Base-by-base conservation (phyloP, 1,284 basidiomycete species). In the Ustilago bromivora region DNA sequence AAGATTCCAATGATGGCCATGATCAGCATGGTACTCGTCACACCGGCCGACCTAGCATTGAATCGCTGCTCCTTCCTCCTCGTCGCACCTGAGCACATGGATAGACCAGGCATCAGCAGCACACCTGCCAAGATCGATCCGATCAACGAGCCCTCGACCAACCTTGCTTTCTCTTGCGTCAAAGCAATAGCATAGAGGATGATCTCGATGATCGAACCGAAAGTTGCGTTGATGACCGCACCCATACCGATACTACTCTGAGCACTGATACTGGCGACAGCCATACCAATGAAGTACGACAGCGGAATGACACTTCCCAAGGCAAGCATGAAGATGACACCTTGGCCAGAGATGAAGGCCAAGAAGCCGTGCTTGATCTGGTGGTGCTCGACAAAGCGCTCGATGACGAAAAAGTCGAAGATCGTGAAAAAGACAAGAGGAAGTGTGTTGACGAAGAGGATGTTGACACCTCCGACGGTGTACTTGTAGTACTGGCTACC, bases 201-300 rank as follows among this genome's bases (percentile, higher is more conserved):
- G 81, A 99, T 94, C 87, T 99, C 97, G 86, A 99, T 96, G 84
- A 99, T 92, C 11, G 94, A 96, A 86, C 97, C 97, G 82, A 99
- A 99, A 0, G 95, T 97, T 0, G 97, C 97, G 87, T 99, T 99
- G 89, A 99, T 99, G 80, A 99, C 96, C 0, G 97, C 97, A 73
- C 97, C 97, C 95, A 99, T 98, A 13, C 97, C 97, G 76, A 99
- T 99, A 15, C 93, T 95, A 0, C 94, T 96, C 86, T 99, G 97
- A 0, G 97, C 96, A 28, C 94, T 95, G 85, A 99, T 99, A 57
- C 94, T 96, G 0, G 97, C 97, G 64, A 99, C 97, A 2, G 97
- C 97, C 97, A 99, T 99, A 28, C 97, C 97, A 83, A 99, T 98
- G 88, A 98, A 99, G 89, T 99, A 99, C 8, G 94, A 96, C 8